Conservation (phyloP, 805 yeast species). For the Teunomyces stri region DNA sequence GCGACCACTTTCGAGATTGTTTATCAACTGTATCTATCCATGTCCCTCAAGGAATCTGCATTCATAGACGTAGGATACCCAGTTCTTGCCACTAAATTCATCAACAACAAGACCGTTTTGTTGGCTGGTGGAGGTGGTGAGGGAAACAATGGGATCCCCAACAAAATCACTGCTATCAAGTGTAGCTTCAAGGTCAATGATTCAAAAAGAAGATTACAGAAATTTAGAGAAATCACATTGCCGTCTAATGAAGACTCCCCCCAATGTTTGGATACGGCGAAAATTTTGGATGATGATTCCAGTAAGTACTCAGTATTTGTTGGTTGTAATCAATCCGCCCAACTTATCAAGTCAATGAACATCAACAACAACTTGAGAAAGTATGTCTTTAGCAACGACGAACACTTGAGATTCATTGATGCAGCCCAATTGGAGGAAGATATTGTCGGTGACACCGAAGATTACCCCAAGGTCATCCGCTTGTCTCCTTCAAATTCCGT, state of each 20-base stretch:
- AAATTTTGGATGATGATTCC: slow-evolving; percentile 25
- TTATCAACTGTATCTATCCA: slow-evolving; percentile 8
- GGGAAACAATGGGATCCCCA: slow-evolving; percentile 84
- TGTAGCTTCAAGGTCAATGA: slow-evolving; percentile 51
- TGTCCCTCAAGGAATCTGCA: slow-evolving; percentile 36
- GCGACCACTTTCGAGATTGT: neutral
- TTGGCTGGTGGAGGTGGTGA: slow-evolving; percentile 97
- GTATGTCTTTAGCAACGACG: slow-evolving; percentile 52
- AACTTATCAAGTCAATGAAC: slow-evolving; percentile 52
- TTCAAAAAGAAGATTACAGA: slow-evolving; percentile 45
- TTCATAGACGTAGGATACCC: slow-evolving; percentile 63
- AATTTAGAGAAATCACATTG: slow-evolving; percentile 60
- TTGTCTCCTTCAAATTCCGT: slow-evolving; percentile 57
- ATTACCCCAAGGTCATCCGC: slow-evolving; percentile 62
- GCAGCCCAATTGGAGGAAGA: slow-evolving; percentile 57
- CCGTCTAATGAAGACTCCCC: slow-evolving; percentile 81
- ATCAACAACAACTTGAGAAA: slow-evolving; percentile 72
- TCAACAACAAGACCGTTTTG: slow-evolving; percentile 56
- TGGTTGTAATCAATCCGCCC: slow-evolving; percentile 73
- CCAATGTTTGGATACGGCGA: slow-evolving; percentile 63
- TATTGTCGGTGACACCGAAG: slow-evolving; percentile 38
- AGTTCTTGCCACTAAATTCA: slow-evolving; percentile 72
- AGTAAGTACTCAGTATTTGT: slow-evolving; percentile 53
- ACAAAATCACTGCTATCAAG: slow-evolving; percentile 68
- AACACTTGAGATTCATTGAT: slow-evolving; percentile 58